Evolutionary conservation across 805 yeast species (phyloP).

Genomic region (Ogataea minuta): DNA sequence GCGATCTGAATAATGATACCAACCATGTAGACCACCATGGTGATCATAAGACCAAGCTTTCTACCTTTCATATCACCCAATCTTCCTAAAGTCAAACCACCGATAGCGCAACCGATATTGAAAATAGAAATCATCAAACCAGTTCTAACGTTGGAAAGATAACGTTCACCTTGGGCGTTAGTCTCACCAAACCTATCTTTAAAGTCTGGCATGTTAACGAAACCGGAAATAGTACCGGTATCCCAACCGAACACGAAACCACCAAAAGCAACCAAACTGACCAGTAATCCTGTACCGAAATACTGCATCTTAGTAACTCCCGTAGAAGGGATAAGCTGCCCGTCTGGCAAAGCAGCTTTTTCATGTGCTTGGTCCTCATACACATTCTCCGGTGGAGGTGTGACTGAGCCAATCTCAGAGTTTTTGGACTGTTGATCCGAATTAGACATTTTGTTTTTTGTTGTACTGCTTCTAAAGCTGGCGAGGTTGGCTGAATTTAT

Average conservation of each 20-base stretch:
- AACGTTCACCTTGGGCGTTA: slow-evolving; percentile 38
- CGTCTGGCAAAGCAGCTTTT: slow-evolving; percentile 11
- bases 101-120: slow-evolving; percentile 71
- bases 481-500: slow-evolving; percentile 5
- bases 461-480: neutral
- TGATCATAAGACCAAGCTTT: slow-evolving; percentile 51
- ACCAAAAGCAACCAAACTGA: slow-evolving; percentile 68
- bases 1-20: slow-evolving; percentile 64
- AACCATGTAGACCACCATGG: slow-evolving; percentile 55
- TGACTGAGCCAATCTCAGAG: slow-evolving; percentile 18
- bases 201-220: slow-evolving; percentile 63
- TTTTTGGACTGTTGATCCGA: slow-evolving; percentile 18
- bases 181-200: slow-evolving; percentile 49
- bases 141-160: slow-evolving; percentile 50
- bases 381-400: slow-evolving; percentile 25
- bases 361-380: slow-evolving; percentile 24
- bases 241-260: slow-evolving; percentile 79
- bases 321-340: slow-evolving; percentile 18
- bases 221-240: slow-evolving; percentile 76
- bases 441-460: slow-evolving; percentile 13
- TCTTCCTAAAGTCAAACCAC: slow-evolving; percentile 60
- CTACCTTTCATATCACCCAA: slow-evolving; percentile 61
- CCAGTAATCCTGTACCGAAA: slow-evolving; percentile 33
- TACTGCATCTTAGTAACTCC: slow-evolving; percentile 27
- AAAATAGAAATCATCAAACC: slow-evolving; percentile 69